Evolutionary conservation across 345 rosid genomes (phyloP), one percentile per base, ranked within the genome.

Genomic region (Citrus australasica): DNA sequence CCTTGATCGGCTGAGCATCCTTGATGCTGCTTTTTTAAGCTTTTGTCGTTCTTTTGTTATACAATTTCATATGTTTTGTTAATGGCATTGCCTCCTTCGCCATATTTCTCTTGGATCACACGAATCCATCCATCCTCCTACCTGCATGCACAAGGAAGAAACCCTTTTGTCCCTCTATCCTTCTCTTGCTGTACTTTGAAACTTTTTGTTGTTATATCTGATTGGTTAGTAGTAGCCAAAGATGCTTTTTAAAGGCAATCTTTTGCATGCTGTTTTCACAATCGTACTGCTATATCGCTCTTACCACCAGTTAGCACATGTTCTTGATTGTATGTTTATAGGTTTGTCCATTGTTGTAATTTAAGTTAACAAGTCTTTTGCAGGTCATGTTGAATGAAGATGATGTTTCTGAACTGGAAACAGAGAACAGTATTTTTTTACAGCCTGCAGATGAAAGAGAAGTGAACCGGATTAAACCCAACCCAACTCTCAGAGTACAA

Each of bases 361-460:
- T 25, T 30, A 14, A 76, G 24, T 21, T 2, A 10, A 33, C 40
- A 19, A 7, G 6, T 33, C 9, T 76, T 76, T 74, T 79, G 37
- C 84, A 96, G 98, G 97, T 96, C 51, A 79, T 92, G 78, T 67
- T 96, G 75, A 94, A 94, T 76, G 88, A 91, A 85, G 98, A 94
- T 81, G 97, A 92, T 69, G 84, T 81, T 83, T 85, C 91, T 19
- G 93, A 84, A 79, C 77, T 90, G 76, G 91, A 91, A 77, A 82
- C 89, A 17, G 85, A 84, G 79, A 92, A 82, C 79, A 89, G 95
- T 56, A 89, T 94, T 65, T 78, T 91, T 21, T 66, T 89, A 32
- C 84, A 90, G 63, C 90, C 92, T 25, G 78, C 86, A 0, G 97
- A 89, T 76, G 90, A 85, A 67, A 90, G 82, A 73, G 91, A 87